Percentiles rank a stretch among this genome's conserved stretches.
phyloP scores from a whole-genome alignment of 331 rosid genomes.

The Rosa hybrid region DNA sequence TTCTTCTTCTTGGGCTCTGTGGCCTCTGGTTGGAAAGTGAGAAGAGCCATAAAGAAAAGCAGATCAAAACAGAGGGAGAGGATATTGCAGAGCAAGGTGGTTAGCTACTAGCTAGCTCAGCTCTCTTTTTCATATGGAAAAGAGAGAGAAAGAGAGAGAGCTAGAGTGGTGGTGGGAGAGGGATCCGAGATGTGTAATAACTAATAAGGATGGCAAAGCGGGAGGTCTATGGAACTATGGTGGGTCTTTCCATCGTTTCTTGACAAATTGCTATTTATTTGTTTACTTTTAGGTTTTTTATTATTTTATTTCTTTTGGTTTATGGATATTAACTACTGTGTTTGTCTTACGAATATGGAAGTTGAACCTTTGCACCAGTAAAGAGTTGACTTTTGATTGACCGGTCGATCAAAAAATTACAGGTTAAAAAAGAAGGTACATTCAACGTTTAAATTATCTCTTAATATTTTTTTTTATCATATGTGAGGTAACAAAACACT shows the following conservation, averaged over 20 bases:
- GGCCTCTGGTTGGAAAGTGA: slow-evolving; percentile 37
- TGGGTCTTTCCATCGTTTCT: slow-evolving; percentile 21
- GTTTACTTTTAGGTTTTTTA: not conserved
- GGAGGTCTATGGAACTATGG: slow-evolving; percentile 20
- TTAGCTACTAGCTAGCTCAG: not conserved
- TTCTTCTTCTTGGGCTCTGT: slow-evolving; percentile 30
- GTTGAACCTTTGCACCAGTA: not conserved
- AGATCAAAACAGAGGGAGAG: not conserved
- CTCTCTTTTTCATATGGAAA: slow-evolving; percentile 1
- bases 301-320: not conserved
- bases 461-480: too few relatives aligned
- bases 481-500: too few relatives aligned
- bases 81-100: slow-evolving; percentile 17
- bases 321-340: slow-evolving; percentile 6
- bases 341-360: not conserved
- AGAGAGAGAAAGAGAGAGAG: not conserved
- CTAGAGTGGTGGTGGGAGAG: slow-evolving; percentile 6
- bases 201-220: slow-evolving; percentile 16
- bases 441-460: too few relatives aligned
- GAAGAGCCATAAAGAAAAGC: slow-evolving; percentile 47
- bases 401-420: not conserved
- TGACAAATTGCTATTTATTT: not conserved
- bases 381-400: slow-evolving; percentile 7
- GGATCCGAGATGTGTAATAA: slow-evolving; percentile 40
- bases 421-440: too few relatives aligned